Percentiles rank a stretch among this genome's conserved stretches.
phyloP scores from a whole-genome alignment of 306 rosid species.

The Morella rubra region DNA sequence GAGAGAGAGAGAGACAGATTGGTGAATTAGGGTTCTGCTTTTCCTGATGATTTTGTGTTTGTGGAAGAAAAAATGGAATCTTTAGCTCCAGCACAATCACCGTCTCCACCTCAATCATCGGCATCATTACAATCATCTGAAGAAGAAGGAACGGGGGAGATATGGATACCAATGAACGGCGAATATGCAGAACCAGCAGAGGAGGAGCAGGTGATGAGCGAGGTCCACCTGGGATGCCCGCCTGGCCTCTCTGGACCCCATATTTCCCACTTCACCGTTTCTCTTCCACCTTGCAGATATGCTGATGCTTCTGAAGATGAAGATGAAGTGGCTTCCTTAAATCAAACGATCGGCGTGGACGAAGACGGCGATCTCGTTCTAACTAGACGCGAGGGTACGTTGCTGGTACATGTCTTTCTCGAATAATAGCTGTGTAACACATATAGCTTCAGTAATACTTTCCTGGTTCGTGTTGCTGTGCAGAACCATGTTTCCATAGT shows the following conservation, averaged over 20 bases:
- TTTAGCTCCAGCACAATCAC: conserved; percentile 15
- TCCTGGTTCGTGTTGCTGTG: conserved; percentile 9
- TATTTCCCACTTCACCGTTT: conserved; percentile 64
- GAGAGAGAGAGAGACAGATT: too few relatives aligned
- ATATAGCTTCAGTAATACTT: neutral
- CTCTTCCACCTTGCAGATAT: conserved; percentile 32
- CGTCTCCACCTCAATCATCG: neutral
- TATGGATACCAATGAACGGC: conserved; percentile 1
- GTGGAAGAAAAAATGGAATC: conserved; percentile 23
- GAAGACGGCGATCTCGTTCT: conserved; percentile 84
- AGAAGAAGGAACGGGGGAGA: conserved; percentile 6
- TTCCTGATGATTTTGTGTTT: neutral
- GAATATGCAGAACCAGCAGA: conserved; percentile 25
- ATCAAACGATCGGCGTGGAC: conserved; percentile 40
- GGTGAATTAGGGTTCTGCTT: neutral
- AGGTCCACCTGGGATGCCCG: conserved; percentile 86
- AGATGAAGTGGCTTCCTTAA: conserved; percentile 19
- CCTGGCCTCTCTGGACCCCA: conserved; percentile 59
- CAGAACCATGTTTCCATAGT: conserved; percentile 30
- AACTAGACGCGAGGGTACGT: conserved; percentile 57
- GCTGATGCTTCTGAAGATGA: conserved; percentile 28
- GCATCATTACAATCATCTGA: neutral
- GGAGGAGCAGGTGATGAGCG: conserved; percentile 79
- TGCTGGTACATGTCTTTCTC: neutral
- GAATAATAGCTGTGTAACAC: too few relatives aligned